Evolutionary conservation across 2,329 filamentous ascomycete genomes (phyloP).

Genomic region (Cercospora canescens): DNA sequence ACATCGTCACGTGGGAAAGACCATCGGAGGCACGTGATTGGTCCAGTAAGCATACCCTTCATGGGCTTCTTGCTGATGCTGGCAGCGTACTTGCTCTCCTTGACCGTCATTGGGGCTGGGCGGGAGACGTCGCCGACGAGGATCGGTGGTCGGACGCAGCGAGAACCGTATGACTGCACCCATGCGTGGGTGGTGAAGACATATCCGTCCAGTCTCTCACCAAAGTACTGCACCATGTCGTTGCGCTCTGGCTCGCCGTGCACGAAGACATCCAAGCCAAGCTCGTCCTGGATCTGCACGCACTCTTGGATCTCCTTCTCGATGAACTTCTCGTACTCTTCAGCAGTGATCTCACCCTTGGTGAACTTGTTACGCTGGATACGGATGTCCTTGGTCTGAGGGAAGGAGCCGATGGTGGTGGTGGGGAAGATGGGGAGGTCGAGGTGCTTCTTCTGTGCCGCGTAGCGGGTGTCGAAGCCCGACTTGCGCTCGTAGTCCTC

Average conservation of each 20-base stretch:
- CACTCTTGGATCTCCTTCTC: constrained; percentile 97
- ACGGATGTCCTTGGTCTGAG: constrained; percentile 98
- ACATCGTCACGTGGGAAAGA: constrained; percentile 99
- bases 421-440: constrained; percentile 97
- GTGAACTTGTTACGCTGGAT: constrained; percentile 96
- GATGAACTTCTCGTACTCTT: constrained; percentile 98
- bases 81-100: constrained; percentile 99
- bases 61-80: constrained; percentile 97
- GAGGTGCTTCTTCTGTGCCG: constrained; percentile 86
- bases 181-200: constrained; percentile 98
- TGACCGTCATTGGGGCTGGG: constrained; percentile 96
- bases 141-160: constrained; percentile 96
- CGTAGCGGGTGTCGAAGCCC: constrained; percentile 79
- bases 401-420: constrained; percentile 99
- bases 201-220: constrained; percentile 94
- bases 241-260: constrained; percentile 99
- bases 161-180: constrained; percentile 98
- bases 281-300: constrained; percentile 96
- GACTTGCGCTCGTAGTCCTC: constrained; percentile 92
- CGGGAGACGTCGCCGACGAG: constrained; percentile 98
- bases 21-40: constrained; percentile 98
- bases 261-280: constrained; percentile 93
- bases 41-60: constrained; percentile 99
- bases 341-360: constrained; percentile 92
- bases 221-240: constrained; percentile 99